Evolutionary conservation across 805 yeast genomes (phyloP), one percentile per base, ranked within the genome.

Genomic region (Lachancea quebecensis): DNA sequence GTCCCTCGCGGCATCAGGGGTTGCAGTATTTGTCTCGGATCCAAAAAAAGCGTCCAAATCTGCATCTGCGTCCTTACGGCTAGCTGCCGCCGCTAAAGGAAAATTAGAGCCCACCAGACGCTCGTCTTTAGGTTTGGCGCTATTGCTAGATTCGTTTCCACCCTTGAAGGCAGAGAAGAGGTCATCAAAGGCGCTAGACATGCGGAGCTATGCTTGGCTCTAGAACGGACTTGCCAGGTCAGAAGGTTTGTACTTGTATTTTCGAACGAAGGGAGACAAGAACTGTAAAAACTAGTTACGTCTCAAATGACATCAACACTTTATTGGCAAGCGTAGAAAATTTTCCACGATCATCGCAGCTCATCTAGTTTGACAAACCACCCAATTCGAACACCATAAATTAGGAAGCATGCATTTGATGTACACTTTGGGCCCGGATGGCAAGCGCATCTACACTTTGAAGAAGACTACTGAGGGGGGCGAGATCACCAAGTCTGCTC

Each of bases 401-500:
- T n/a, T 32, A 33, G 12, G 18, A 15, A 18, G 33, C 51, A 93
- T 93, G 99, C 99, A 93, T 85, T 84, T 93, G 70, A 93, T 93
- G 99, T 93, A 85, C 89, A 90, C 97, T 50, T 69, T 84, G 64
- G 95, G 90, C 62, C 79, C 81, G 51, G 96, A 90, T 58, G 99
- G 99, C 59, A 91, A 91, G 78, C 85, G 99, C 70, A 69, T 85
- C 60, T 93, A 93, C 78, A 93, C 99, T 45, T 75, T 93, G 56
- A 74, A 86, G 68, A 93, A 93, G 74, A 54, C 65, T 58, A 82
- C 95, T 46, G 89, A 75, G 50, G 70, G 74, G 7, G 98, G 99
- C 51, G 96, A 89, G 68, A 89, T 91, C 74, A 95, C 99, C 65
- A 88, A 89, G 74, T 85, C 96, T 56, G 99, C 99, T 35, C 99